Evolutionary conservation across 1,284 basidiomycete genomes (phyloP), one percentile per base, ranked within the genome.

Genomic region (Apiotrichum sp.): DNA sequence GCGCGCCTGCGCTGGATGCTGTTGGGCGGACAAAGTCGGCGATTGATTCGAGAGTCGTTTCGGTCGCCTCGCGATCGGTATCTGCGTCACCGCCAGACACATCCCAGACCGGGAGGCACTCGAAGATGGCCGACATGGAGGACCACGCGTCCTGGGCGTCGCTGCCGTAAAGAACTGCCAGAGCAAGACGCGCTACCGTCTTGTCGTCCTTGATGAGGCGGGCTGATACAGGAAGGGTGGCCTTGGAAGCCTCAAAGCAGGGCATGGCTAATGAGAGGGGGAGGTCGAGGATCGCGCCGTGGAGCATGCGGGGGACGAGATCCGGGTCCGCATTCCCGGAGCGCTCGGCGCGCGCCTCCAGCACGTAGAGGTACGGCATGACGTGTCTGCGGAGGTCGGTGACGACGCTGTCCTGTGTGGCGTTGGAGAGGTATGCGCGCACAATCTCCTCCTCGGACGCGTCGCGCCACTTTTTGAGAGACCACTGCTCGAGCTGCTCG

Each of bases 21-120:
- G 87, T 84, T 0, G 91, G 90, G 6, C 82, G 79, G 6, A 93
- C 84, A 64, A 88, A 93, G 8, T 82, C 78, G 14, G 86, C 87
- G 14, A 95, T 83, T 9, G 88, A 89, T 6, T 82, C 74, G 46
- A 93, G 79, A 0, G 89, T 93, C 11, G 86, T 87, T 54, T 90
- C 85, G 11, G 83, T 84, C 52, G 84, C 84, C 61, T 89, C 88
- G 43, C 80, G 81, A 54, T 87, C 83, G 7, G 63, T 62, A 50
- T 82, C 81, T 40, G 81, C 80, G 52, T 82, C 81, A 10, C 80
- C 80, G 31, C 76, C 71, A 2, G 80, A 70, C 34, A 85, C 79
- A 57, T 86, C 84, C 90, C 90, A 96, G 7, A 86, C 91, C 0
- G 93, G 93, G 44, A 96, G 79, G 69, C 91, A 96, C 71, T 97